A percentile compares a stretch with the other conserved stretches of the same genome.
These are phyloP conservation scores for Salvia rosmarinus DNA, from an alignment of 257 asterid genomes.

Conservation along the genomic window DNA sequence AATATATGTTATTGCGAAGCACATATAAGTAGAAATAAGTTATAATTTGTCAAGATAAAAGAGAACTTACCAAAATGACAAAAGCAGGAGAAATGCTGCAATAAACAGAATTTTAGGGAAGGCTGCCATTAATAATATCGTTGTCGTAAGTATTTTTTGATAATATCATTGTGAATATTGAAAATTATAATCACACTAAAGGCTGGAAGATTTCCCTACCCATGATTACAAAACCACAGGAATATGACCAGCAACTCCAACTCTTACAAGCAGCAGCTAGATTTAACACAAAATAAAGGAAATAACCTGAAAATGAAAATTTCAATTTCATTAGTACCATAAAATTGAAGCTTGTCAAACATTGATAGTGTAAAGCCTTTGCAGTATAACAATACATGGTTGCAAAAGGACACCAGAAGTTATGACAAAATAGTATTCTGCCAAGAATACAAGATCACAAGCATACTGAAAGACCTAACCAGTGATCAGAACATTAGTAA, in stretches of 20 bases:
- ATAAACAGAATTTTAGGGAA: slow-evolving; percentile 74
- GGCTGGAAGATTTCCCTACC: slow-evolving; percentile 54
- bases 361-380: slow-evolving; percentile 13
- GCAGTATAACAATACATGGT: not conserved
- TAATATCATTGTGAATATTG: slow-evolving; percentile 19
- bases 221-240: slow-evolving; percentile 88
- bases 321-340: slow-evolving; percentile 36
- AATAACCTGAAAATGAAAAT: slow-evolving; percentile 69
- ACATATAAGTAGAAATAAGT: slow-evolving; percentile 3
- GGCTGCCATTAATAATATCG: slow-evolving; percentile 62
- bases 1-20: not conserved
- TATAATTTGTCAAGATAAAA: slow-evolving; percentile 24
- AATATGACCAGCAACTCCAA: slow-evolving; percentile 86
- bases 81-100: slow-evolving; percentile 87
- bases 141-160: slow-evolving; percentile 23
- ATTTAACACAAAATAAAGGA: slow-evolving; percentile 69
- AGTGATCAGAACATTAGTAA: slow-evolving; percentile 22
- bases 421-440: not conserved
- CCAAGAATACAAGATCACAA: slow-evolving; percentile 14
- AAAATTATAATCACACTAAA: slow-evolving; percentile 16
- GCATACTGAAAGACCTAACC: slow-evolving; percentile 17
- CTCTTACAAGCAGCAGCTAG: slow-evolving; percentile 89
- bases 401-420: not conserved
- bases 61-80: slow-evolving; percentile 81
- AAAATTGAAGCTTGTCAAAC: slow-evolving; percentile 22